Evolutionary conservation across 208 protist genomes (phyloP), one percentile per base, ranked within the genome.

Genomic region (Trypanosoma avium): DNA sequence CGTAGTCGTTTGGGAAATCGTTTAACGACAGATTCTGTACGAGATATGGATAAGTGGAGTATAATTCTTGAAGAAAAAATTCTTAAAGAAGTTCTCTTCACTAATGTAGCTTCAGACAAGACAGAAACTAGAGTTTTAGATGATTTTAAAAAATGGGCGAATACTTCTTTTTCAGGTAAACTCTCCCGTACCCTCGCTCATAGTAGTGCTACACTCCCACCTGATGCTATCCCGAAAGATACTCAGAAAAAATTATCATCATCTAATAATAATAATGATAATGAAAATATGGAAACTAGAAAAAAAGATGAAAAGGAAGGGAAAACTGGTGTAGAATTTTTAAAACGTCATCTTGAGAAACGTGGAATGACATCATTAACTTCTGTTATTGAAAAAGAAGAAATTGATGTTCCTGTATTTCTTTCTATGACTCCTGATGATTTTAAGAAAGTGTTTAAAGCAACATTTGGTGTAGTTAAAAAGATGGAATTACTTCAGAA

Each of bases 321-420:
- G 3, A 65, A 26, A 0, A 53, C 63, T 8, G 78, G 81, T 4
- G 73, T 86, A 46, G 61, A 75, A 46, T 36, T 85, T 24, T 69
- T 96, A 21, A 65, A 79, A 54, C 52, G 61, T 0, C 62, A 92
- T 15, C 82, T 96, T 47, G 67, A 70, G 19, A 79, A 81, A 67
- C 81, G 84, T 32, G 84, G 82, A 10, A 71, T 96, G 49, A 66
- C 73, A 5, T 79, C 75, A 2, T 64, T 96, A 2, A 61, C 55
- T 3, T 49, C 61, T 17, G 69, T 77, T 8, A 42, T 88, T 36
- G 73, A 78, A 57, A 62, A 63, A 54, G 81, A 93, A 62, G 77
- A 86, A 46, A 92, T 96, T 67, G 90, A 96, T 49, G 70, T 93
- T 53, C 40, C 60, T 4, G 82, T 92, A 4, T 96, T 96, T 46